phyloP scores from a whole-genome alignment of 2,329 filamentous ascomycete genomes.

The Dactylella cylindrospora region DNA sequence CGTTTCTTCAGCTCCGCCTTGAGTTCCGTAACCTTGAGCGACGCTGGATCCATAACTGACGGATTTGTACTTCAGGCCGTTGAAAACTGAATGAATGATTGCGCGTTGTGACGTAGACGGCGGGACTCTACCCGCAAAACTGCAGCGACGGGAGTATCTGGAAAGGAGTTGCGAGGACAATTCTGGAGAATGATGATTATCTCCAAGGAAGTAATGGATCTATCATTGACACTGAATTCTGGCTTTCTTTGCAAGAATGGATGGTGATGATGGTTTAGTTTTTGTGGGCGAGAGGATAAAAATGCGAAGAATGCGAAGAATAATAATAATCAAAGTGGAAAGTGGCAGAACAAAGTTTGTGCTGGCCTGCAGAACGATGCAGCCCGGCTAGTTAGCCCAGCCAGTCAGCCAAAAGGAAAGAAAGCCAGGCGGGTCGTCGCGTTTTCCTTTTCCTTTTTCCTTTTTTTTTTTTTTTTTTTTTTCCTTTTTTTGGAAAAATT shows the following conservation, averaged over 20 bases:
- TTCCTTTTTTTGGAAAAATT: slow-evolving; percentile 4
- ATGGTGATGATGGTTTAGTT: neutral
- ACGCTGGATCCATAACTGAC: slow-evolving; percentile 47
- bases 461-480: too few relatives aligned
- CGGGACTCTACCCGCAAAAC: slow-evolving; percentile 6
- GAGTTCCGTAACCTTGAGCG: slow-evolving; percentile 71
- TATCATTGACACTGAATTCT: neutral
- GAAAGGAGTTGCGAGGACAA: too few relatives aligned
- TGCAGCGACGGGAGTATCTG: slow-evolving; percentile 8
- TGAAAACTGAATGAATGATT: too few relatives aligned
- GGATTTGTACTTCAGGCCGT: too few relatives aligned
- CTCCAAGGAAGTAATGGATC: neutral
- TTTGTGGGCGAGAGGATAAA: neutral
- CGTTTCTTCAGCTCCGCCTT: slow-evolving; percentile 72
- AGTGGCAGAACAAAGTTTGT: too few relatives aligned
- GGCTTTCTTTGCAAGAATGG: neutral
- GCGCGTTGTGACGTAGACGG: slow-evolving; percentile 25
- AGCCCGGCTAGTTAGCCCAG: too few relatives aligned
- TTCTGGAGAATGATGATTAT: neutral
- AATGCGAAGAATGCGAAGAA: neutral
- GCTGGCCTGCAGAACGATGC: too few relatives aligned
- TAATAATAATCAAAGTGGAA: neutral
- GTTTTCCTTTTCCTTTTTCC: too few relatives aligned
- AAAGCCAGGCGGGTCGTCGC: too few relatives aligned
- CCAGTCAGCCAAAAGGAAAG: neutral